Percentiles rank a stretch among this genome's conserved stretches.
Evolutionary conservation across 2,329 filamentous ascomycete genomes (phyloP).

Genomic region (Alternaria sp.): DNA sequence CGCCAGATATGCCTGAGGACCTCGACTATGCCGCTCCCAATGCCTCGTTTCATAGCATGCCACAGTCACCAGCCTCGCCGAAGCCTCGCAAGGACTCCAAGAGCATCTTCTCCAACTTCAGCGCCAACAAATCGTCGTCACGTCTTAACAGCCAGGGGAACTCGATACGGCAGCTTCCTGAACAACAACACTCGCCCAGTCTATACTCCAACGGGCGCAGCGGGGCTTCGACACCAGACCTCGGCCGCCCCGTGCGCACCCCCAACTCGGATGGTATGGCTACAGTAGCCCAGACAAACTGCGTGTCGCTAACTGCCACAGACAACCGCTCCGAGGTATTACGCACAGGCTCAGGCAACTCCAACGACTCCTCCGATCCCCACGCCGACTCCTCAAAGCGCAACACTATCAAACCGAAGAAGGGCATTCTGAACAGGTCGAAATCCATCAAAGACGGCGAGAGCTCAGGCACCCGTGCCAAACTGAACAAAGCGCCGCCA

Average conservation of each 20-base stretch:
- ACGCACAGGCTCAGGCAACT: conserved; percentile 38
- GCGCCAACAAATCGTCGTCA: conserved; percentile 55
- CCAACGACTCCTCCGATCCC: conserved; percentile 30
- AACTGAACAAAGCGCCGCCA: conserved; percentile 42
- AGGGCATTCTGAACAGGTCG: conserved; percentile 49
- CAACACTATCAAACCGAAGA: conserved; percentile 38
- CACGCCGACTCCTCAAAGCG: conserved; percentile 31
- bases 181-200: conserved; percentile 39
- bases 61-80: conserved; percentile 43
- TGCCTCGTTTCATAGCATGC: conserved; percentile 37
- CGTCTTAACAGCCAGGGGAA: conserved; percentile 48
- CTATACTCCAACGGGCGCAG: conserved; percentile 52
- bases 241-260: conserved; percentile 49
- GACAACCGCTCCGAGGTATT: conserved; percentile 42
- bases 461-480: conserved; percentile 27
- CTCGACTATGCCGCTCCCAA: conserved; percentile 40
- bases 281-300: not conserved
- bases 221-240: conserved; percentile 57
- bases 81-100: conserved; percentile 48
- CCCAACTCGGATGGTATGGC: conserved; percentile 45
- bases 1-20: conserved; percentile 32
- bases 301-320: conserved; percentile 16
- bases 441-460: conserved; percentile 55
- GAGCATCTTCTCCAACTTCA: conserved; percentile 57
- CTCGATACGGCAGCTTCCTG: conserved; percentile 41